Base-by-base conservation (phyloP, 805 yeast species). In the Monosporozyma aerobia region DNA sequence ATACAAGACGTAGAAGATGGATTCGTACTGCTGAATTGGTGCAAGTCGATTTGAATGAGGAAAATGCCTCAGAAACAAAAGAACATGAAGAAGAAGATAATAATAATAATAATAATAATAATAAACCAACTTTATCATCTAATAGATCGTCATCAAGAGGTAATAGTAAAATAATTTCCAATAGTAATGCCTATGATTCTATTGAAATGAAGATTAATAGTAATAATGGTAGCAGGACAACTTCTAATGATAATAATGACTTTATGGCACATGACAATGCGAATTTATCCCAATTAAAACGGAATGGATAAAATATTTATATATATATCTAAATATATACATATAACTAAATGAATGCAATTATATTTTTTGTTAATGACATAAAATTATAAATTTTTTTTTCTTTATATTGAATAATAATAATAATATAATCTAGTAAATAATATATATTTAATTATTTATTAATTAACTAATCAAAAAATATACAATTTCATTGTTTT, bases 1-100 rank as follows among this genome's bases (percentile, higher is more conserved):
- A 89, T 65, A 92, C 98, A 8, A 79, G 99, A 67, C 79, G 97
- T 64, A 80, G 99, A 72, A 78, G 97, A 67, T 92, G 99, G 99
- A 80, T 92, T 19, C 79, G 99, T 59, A 87, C 95, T 1, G 99
- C 99, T 0, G 96, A 88, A 67, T 74, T 90, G 59, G 82, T 86
- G n/a, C 63, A 61, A 54, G 53, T 57, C 16, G 44, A 19, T 2
- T 7, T 27, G 25, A 29, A 3, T 29, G 39, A 35, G 4, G 39
- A 14, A 14, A 16, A 44, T 6, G 8, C 3, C 3, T 3, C 11
- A 3, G 27, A 16, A 19, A 5, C 27, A 7, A 40, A 40, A 8
- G 44, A 40, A 19, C 1, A 19, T 19, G 19, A 19, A 19, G 19
- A 19, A 19, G 19, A 19, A 19, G 19, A 19, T n/a, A n/a, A n/a